Percentiles rank a stretch among this genome's conserved stretches.
phyloP scores from a whole-genome alignment of 352 stramenopile genomes.

The Phytophthora meadii region DNA sequence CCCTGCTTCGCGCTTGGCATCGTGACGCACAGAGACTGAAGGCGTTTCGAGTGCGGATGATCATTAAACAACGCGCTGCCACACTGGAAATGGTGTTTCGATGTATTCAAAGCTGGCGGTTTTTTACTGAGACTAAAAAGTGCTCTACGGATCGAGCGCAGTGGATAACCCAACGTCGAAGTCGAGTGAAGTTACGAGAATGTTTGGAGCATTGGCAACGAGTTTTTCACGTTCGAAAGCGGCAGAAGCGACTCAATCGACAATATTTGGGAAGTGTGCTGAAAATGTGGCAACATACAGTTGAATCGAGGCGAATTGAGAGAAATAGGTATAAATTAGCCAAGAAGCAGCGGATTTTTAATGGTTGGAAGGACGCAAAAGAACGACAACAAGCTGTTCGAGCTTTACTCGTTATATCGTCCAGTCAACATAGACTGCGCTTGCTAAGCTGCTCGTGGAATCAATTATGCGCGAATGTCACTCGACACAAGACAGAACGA shows the following conservation, averaged over 20 bases:
- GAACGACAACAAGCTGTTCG: constrained; percentile 19
- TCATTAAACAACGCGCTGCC: constrained; percentile 30
- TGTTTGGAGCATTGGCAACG: constrained; percentile 38
- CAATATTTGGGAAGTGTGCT: constrained; percentile 10
- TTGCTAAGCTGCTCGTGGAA: constrained; percentile 17
- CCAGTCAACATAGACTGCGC: constrained; percentile 12
- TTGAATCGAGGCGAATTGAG: constrained; percentile 1
- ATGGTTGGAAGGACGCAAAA: constrained; percentile 13
- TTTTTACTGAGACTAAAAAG: constrained; percentile 35
- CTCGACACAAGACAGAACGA: constrained; percentile 1
- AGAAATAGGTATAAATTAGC: constrained; percentile 16
- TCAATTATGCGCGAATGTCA: constrained; percentile 11
- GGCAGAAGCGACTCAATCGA: constrained; percentile 1
- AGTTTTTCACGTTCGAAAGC: constrained; percentile 6
- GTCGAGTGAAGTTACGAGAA: constrained; percentile 23
- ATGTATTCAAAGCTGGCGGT: constrained; percentile 56
- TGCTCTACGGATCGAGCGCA: constrained; percentile 32
- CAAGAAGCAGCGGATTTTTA: constrained; percentile 13
- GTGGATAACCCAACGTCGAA: constrained; percentile 50
- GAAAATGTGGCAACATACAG: constrained; percentile 8
- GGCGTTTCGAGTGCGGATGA: constrained; percentile 25
- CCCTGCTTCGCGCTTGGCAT: constrained; percentile 19
- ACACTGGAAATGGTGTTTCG: constrained; percentile 43
- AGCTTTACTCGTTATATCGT: constrained; percentile 18
- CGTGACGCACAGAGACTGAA: constrained; percentile 2